These are phyloP conservation scores for Chalciporus piperatus DNA, from an alignment of 768 basidiomycete genomes.

Conservation along the genomic window DNA sequence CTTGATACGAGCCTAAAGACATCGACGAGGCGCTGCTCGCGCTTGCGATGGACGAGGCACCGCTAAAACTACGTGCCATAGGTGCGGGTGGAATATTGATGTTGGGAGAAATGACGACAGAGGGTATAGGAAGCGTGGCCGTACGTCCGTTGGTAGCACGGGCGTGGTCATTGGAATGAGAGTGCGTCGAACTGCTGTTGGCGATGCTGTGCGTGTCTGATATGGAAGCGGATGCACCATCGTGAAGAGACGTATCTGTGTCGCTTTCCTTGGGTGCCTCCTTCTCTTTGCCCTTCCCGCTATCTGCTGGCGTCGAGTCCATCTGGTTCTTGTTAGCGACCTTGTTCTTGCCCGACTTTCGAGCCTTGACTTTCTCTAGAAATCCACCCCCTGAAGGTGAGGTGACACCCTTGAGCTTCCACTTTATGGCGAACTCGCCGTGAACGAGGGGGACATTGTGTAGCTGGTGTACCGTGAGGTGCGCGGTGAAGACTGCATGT, in stretches of 20 bases:
- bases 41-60: constrained; percentile 22
- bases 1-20: constrained; percentile 9
- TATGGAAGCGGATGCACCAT: constrained; percentile 21
- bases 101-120: constrained; percentile 27
- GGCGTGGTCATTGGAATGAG: constrained; percentile 19
- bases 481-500: constrained; percentile 64
- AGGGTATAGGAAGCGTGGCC: constrained; percentile 16
- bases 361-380: constrained; percentile 38
- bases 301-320: background rate
- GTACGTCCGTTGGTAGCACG: background rate
- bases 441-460: constrained; percentile 67
- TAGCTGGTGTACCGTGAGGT: constrained; percentile 62
- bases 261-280: constrained; percentile 19
- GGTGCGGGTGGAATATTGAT: constrained; percentile 7
- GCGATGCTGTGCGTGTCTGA: constrained; percentile 27
- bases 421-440: constrained; percentile 67
- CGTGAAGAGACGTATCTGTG: constrained; percentile 25
- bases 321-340: background rate
- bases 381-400: constrained; percentile 41
- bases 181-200: constrained; percentile 25
- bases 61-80: constrained; percentile 18
- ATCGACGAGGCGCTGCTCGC: constrained; percentile 21
- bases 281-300: constrained; percentile 5
- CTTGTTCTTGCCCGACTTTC: constrained; percentile 22
- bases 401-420: constrained; percentile 66